Evolutionary conservation across 345 rosid genomes (phyloP).

Genomic region (Lepidium sativum): DNA sequence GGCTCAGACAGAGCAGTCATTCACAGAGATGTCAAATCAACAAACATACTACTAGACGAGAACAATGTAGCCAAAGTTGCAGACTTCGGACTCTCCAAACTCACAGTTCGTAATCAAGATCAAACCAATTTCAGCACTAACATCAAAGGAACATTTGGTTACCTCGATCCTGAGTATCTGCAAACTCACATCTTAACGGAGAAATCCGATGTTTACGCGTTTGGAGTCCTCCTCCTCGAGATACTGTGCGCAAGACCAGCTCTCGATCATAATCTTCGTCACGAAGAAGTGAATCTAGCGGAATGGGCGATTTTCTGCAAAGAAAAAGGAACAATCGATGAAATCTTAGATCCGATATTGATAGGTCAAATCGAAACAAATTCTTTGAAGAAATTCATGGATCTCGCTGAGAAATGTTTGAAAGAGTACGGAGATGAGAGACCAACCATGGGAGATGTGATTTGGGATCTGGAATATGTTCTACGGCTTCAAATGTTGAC

Average conservation of each 20-base stretch:
- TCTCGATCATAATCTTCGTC: background rate
- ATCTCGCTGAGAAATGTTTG: constrained; percentile 53
- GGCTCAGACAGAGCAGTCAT: constrained; percentile 30
- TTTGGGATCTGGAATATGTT: constrained; percentile 32
- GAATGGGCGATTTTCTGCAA: constrained; percentile 16
- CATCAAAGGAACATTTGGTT: constrained; percentile 29
- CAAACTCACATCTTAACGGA: background rate
- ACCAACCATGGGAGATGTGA: constrained; percentile 51
- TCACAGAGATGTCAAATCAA: constrained; percentile 28
- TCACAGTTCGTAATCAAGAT: constrained; percentile 23
- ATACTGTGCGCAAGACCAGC: constrained; percentile 26
- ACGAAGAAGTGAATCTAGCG: constrained; percentile 15
- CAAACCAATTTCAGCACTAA: background rate
- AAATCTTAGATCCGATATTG: constrained; percentile 14
- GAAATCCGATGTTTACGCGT: constrained; percentile 23
- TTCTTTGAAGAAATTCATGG: constrained; percentile 34
- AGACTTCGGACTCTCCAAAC: constrained; percentile 23
- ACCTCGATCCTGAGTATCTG: constrained; percentile 24
- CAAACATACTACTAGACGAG: constrained; percentile 29
- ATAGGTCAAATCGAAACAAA: constrained; percentile 7
- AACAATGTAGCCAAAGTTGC: constrained; percentile 21
- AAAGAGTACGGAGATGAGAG: constrained; percentile 38
- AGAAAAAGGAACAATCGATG: background rate
- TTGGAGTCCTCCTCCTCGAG: constrained; percentile 27
- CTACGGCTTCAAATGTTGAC: constrained; percentile 14